These are phyloP conservation scores for Salix arbutifolia DNA, from an alignment of 345 rosid species.

Conservation along the genomic window DNA sequence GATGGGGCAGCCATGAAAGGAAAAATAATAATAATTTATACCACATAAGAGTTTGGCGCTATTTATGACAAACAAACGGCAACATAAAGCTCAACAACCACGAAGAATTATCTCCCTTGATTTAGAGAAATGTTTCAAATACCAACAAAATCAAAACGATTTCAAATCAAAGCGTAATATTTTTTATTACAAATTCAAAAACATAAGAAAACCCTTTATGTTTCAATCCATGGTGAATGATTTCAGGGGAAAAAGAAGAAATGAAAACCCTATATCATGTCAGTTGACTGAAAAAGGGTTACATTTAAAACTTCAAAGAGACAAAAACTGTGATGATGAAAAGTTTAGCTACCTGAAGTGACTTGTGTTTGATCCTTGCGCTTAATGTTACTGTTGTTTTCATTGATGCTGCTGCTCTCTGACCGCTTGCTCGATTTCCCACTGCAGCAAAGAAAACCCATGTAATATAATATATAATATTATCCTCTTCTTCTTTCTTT, in stretches of 20 bases:
- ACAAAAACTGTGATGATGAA: background rate
- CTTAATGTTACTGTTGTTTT: slow-evolving; percentile 21
- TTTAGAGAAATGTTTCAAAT: background rate
- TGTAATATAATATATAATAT: background rate
- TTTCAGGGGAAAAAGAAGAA: background rate
- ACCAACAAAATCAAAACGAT: background rate
- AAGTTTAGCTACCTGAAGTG: slow-evolving; percentile 33
- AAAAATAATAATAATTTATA: slow-evolving; percentile 10
- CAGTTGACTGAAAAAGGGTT: background rate
- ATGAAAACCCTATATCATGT: background rate
- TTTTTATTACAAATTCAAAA: background rate
- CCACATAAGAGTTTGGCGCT: slow-evolving; percentile 14
- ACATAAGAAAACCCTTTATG: background rate
- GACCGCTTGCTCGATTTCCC: slow-evolving; percentile 40
- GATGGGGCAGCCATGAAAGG: slow-evolving; percentile 5
- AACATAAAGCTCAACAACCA: slow-evolving; percentile 1
- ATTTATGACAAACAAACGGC: background rate
- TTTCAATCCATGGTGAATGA: background rate
- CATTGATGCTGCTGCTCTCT: slow-evolving; percentile 18
- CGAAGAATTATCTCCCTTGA: background rate
- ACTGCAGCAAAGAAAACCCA: slow-evolving; percentile 66
- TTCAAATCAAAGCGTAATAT: background rate
- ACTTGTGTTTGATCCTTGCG: slow-evolving; percentile 36
- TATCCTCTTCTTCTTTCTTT: background rate
- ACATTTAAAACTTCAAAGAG: background rate